phyloP scores from a whole-genome alignment of 1,284 basidiomycete species.

The Microbotryomycetes sp. region DNA sequence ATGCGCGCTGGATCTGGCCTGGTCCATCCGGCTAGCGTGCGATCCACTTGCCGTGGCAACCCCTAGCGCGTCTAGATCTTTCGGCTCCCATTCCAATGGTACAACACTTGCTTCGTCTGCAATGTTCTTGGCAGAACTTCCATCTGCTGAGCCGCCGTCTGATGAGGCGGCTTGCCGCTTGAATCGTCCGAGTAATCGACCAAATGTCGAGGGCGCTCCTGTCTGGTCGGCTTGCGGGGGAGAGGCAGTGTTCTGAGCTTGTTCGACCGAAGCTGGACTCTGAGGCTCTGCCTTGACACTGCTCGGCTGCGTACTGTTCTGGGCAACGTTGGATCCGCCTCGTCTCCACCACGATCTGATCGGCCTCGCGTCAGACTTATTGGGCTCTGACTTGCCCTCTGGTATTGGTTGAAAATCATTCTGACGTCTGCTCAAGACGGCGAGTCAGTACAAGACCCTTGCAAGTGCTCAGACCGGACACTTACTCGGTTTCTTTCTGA shows the following conservation, averaged over 20 bases:
- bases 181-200: slow-evolving; percentile 19
- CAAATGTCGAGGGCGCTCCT: slow-evolving; percentile 8
- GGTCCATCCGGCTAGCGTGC: background rate
- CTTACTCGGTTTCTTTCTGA: too few species aligned
- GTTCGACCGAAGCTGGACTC: background rate
- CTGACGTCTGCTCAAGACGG: too few species aligned
- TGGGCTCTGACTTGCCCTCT: background rate
- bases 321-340: background rate
- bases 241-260: background rate
- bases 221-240: background rate
- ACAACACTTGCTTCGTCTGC: slow-evolving; percentile 1
- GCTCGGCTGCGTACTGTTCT: background rate
- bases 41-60: background rate
- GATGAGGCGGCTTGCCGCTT: background rate
- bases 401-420: background rate
- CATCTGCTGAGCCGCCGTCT: background rate
- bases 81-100: slow-evolving; percentile 3
- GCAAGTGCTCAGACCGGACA: too few species aligned
- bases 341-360: background rate
- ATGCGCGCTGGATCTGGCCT: background rate
- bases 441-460: too few species aligned
- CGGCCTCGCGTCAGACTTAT: background rate
- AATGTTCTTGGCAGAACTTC: background rate
- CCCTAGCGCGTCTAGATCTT: slow-evolving; percentile 20
- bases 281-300: background rate